Evolutionary conservation across 1,284 basidiomycete genomes (phyloP).

Genomic region (Irpex lacteus): DNA sequence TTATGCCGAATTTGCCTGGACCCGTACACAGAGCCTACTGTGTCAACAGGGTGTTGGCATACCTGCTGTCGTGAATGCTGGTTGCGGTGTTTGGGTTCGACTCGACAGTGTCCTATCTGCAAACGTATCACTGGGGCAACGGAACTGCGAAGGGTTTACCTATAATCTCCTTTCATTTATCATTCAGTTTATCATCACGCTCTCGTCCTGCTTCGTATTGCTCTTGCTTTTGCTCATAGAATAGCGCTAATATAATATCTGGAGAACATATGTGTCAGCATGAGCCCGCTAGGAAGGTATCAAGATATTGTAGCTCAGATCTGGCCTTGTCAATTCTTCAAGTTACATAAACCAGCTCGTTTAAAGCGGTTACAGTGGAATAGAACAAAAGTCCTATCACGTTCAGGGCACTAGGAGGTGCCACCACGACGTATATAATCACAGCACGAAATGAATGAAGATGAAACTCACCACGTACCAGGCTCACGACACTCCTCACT

Average conservation of each 20-base stretch:
- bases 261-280: neutral
- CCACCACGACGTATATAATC: conserved; percentile 76
- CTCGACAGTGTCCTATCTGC: conserved; percentile 79
- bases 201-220: conserved; percentile 1
- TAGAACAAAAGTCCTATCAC: conserved; percentile 1
- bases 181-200: conserved; percentile 6
- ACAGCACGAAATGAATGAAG: conserved; percentile 24
- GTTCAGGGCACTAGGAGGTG: conserved; percentile 23
- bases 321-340: conserved; percentile 76
- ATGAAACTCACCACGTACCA: no score
- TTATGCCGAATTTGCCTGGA: conserved; percentile 78
- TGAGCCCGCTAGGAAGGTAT: neutral
- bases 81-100: conserved; percentile 76
- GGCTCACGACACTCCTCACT: no score
- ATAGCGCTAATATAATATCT: neutral
- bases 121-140: conserved; percentile 74
- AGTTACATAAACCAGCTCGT: conserved; percentile 47
- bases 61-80: conserved; percentile 78
- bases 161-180: conserved; percentile 28
- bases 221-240: neutral
- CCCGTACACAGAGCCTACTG: conserved; percentile 70
- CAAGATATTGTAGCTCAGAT: conserved; percentile 49
- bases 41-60: conserved; percentile 84
- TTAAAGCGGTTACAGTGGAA: conserved; percentile 44
- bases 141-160: conserved; percentile 69